Percentiles rank a stretch among this genome's conserved stretches.
phyloP scores from a whole-genome alignment of 441 rosid genomes.

The Bocquillonia castaneifolia region DNA sequence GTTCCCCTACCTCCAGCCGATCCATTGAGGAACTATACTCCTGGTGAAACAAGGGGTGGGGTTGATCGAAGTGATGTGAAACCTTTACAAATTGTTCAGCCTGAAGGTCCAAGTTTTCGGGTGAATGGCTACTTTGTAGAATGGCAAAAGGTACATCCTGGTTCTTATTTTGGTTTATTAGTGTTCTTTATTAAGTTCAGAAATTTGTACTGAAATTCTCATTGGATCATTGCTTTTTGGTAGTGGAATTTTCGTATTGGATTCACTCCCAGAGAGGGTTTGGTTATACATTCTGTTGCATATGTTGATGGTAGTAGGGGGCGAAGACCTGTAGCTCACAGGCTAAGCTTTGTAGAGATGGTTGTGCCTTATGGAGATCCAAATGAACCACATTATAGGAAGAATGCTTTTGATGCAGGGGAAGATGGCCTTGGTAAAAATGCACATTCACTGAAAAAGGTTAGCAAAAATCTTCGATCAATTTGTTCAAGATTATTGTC shows the following conservation, averaged over 20 bases:
- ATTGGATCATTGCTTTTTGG: slow-evolving; percentile 26
- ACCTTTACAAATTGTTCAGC: slow-evolving; percentile 70
- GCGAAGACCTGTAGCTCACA: slow-evolving; percentile 76
- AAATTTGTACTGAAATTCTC: slow-evolving; percentile 4
- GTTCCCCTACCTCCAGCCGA: slow-evolving; percentile 88
- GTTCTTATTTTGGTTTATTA: background rate
- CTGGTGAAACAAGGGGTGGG: slow-evolving; percentile 79
- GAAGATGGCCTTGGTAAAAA: slow-evolving; percentile 96
- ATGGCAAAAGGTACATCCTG: slow-evolving; percentile 69
- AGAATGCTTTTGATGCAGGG: slow-evolving; percentile 93
- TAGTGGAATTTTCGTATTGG: slow-evolving; percentile 95
- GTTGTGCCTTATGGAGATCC: slow-evolving; percentile 96
- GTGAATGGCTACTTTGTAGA: slow-evolving; percentile 71
- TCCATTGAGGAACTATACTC: slow-evolving; percentile 77
- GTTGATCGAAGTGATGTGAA: slow-evolving; percentile 89
- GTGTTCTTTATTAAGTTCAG: slow-evolving; percentile 2
- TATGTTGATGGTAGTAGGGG: slow-evolving; percentile 86
- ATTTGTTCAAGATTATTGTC: slow-evolving; percentile 10
- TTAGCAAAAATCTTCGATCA: slow-evolving; percentile 23
- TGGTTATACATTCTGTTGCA: slow-evolving; percentile 84
- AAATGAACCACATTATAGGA: slow-evolving; percentile 83
- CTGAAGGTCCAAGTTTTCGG: slow-evolving; percentile 91
- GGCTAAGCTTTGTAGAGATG: slow-evolving; percentile 91
- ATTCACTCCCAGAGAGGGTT: slow-evolving; percentile 83
- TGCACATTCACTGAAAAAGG: slow-evolving; percentile 90